phyloP scores from a whole-genome alignment of 176 grass and related monocot genomes.

The Cocos nucifera region DNA sequence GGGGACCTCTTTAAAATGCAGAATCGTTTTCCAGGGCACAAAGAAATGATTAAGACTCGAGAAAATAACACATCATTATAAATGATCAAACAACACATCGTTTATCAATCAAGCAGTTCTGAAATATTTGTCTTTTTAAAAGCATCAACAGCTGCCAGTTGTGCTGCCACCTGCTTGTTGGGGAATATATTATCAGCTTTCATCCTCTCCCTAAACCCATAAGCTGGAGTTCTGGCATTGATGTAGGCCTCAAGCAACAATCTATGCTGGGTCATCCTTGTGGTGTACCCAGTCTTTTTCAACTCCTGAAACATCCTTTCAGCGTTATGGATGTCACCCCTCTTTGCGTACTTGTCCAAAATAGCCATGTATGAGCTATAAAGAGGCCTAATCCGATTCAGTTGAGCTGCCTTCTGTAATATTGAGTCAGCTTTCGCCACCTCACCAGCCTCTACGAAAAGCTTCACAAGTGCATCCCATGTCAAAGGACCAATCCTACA shows the following conservation, averaged over 20 bases:
- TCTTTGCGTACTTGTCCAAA: conserved; percentile 4
- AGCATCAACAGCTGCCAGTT: conserved; percentile 14
- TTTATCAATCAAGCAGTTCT: conserved; percentile 8
- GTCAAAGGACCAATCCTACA: conserved; percentile 20
- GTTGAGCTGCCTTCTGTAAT: conserved; percentile 6
- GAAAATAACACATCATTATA: too few species aligned
- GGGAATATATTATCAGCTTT: conserved; percentile 20
- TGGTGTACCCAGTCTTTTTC: conserved; percentile 6
- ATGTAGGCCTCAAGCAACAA: conserved; percentile 15
- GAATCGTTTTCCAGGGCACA: too few species aligned
- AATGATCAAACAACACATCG: too few species aligned
- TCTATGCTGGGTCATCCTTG: conserved; percentile 13
- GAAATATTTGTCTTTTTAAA: conserved; percentile 12
- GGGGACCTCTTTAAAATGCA: too few species aligned
- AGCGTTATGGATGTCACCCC: conserved; percentile 20
- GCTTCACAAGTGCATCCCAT: conserved; percentile 20
- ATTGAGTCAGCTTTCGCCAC: conserved; percentile 21
- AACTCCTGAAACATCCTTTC: conserved; percentile 22
- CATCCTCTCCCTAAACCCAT: conserved; percentile 29
- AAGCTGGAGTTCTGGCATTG: conserved; percentile 20
- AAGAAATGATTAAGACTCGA: too few species aligned
- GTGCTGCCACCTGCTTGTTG: conserved; percentile 7
- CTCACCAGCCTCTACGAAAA: conserved; percentile 14
- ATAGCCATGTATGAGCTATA: conserved; percentile 15
- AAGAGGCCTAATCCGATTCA: background rate